Evolutionary conservation across 2,329 filamentous ascomycete genomes (phyloP).

Genomic region (Fusarium sarcochroum): DNA sequence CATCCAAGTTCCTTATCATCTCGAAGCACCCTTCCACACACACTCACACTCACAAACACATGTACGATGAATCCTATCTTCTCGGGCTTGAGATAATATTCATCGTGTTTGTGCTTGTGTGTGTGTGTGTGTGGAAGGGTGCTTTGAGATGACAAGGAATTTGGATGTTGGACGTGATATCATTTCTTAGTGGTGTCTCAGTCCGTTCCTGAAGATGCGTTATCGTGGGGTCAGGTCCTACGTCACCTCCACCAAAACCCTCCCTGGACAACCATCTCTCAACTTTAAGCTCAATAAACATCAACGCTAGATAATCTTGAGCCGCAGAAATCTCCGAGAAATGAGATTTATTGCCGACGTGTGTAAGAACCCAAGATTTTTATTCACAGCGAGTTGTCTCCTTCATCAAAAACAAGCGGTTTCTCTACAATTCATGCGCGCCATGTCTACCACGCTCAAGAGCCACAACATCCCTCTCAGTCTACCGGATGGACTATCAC

Average conservation of each 20-base stretch:
- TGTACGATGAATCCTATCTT: no score
- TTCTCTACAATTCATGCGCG: conserved; percentile 9
- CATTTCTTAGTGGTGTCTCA: neutral
- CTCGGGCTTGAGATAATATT: no score
- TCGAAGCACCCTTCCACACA: no score
- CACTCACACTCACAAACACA: no score
- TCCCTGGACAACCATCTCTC: neutral
- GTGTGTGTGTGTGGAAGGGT: no score
- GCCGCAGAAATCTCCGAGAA: neutral
- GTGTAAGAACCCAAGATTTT: conserved; percentile 12
- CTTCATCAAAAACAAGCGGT: conserved; percentile 1
- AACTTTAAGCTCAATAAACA: neutral
- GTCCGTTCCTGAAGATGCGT: neutral
- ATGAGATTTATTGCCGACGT: conserved; percentile 28
- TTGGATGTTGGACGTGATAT: no score
- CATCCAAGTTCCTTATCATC: no score
- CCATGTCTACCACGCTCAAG: conserved; percentile 45
- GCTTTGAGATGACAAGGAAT: no score
- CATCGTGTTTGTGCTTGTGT: no score
- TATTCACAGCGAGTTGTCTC: conserved; percentile 12
- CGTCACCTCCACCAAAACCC: conserved; percentile 15
- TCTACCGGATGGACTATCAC: conserved; percentile 60
- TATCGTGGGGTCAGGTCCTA: conserved; percentile 16
- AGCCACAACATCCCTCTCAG: conserved; percentile 57
- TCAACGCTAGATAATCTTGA: neutral